Evolutionary conservation across 306 rosid species (phyloP), one percentile per base, ranked within the genome.

Genomic region (Lathyrus aphaca): DNA sequence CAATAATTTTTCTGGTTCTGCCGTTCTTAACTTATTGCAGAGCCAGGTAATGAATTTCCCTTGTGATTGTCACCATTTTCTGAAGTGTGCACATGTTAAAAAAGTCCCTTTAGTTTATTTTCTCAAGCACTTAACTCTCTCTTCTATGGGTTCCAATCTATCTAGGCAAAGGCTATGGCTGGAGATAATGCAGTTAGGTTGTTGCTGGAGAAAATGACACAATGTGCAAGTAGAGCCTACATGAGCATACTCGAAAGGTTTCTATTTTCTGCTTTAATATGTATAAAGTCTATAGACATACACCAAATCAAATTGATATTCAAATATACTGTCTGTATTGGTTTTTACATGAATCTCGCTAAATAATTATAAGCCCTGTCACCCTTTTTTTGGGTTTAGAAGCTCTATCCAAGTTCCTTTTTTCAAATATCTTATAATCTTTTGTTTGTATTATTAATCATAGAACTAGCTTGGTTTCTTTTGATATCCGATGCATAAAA

Each of bases 161-260:
- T 83, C 21, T 76, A 94, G 98, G 98, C 97, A 72, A 94, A 90
- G 90, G 98, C 98, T 79, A 88, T 94, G 98, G 97, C 97, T 58
- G 98, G 98, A 73, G 97, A 94, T 82, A 87, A 77, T 75, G 85
- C 90, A 66, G 88, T 94, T 23, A 86, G 98, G 82, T 88, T 89
- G 60, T 84, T 94, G 86, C 87, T 94, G 67, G 98, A 94, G 71
- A 94, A 90, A 80, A 90, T 94, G 98, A 63, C 90, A 54, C 92
- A 90, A 72, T 82, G 90, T 79, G 97, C 98, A 32, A 90, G 96
- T 83, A 90, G 85, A 77, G 98, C 98, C 27, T 94, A 90, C 82
- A 88, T 90, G 74, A 85, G 92, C 81, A 94, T 94, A 82, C 77
- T 94, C 55, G 95, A 94, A 86, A 94, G 97, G 98, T 88, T 73